Base-by-base conservation (phyloP, 352 stramenopile genomes). In the Hyaloperonospora arabidopsidis region DNA sequence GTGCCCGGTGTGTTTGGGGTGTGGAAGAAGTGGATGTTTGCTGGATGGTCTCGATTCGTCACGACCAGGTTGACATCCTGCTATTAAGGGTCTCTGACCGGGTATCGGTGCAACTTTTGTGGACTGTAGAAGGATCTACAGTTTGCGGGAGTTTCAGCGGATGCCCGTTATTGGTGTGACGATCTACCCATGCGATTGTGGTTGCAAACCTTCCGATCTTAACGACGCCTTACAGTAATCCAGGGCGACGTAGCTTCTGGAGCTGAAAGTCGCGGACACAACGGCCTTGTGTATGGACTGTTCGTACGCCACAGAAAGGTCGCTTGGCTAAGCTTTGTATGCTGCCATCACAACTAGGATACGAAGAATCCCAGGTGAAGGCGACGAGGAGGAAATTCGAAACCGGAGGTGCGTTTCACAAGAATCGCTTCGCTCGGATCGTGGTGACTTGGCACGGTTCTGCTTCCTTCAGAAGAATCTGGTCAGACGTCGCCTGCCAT, bases 201-300 rank as follows among this genome's bases (percentile, higher is more conserved):
- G 25, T 7, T 29, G 25, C 25, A 29, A 29, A 29, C 3, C 25
- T 29, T 29, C n/a, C 72, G 6, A 90, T 54, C 19, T 61, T 46
- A 41, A 82, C 73, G 15, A 80, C 63, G 40, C 86, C 72, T 45
- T 79, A 62, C 63, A 90, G 65, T 32, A 88, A 39, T 36, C 67
- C 54, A 1, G 87, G 57, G 22, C 88, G 48, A 13, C 76, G 70
- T 61, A 93, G 64, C 62, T 93, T 90, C 70, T 93, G 90, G 54
- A 93, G 0, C 79, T 76, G 47, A 76, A 89, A 18, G 49, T 59
- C 15, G 29, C 59, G 0, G 78, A 74, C 13, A 74, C 70, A 22
- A 93, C 59, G 8, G 76, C 41, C 39, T 89, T 89, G 48, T 87
- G 75, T 70, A 89, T 88, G 36, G 80, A 65, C 41, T 72, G 63